phyloP scores from a whole-genome alignment of 2,329 filamentous ascomycete species.

The Bertia moriformis region DNA sequence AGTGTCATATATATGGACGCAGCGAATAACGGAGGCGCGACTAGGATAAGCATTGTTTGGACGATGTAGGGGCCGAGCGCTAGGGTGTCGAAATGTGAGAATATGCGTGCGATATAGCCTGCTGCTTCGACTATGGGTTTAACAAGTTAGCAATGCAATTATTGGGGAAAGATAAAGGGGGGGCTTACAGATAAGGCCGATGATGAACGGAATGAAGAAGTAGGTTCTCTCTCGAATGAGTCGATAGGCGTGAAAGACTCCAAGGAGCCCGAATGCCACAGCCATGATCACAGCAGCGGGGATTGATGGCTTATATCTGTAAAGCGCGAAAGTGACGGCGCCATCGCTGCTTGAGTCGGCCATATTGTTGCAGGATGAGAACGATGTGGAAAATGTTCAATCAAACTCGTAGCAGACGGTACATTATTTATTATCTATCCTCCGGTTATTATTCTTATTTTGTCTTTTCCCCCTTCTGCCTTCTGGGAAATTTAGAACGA shows the following conservation, averaged over 20 bases:
- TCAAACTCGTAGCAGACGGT: no score
- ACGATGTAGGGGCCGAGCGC: conserved; percentile 12
- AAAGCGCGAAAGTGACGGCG: no score
- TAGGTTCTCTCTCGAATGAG: conserved; percentile 23
- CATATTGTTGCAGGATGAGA: no score
- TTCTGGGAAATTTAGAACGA: no score
- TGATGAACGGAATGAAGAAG: conserved; percentile 33
- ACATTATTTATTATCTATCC: no score
- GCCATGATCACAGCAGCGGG: neutral
- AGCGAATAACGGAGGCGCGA: conserved; percentile 16
- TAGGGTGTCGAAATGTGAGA: conserved; percentile 6
- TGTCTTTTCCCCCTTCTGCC: no score
- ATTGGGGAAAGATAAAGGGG: no score
- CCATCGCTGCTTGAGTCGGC: no score
- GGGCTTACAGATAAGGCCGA: conserved; percentile 37
- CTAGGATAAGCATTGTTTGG: conserved; percentile 12
- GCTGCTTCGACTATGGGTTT: conserved; percentile 16
- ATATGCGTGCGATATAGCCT: conserved; percentile 12
- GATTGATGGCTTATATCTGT: neutral
- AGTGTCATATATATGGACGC: conserved; percentile 22
- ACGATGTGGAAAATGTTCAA: no score
- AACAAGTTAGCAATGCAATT: conserved; percentile 9
- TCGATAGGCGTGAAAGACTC: conserved; percentile 8
- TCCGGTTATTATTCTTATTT: no score
- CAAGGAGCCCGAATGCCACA: neutral